phyloP scores from a whole-genome alignment of 2,329 filamentous ascomycete genomes.

The Fusarium sp. region DNA sequence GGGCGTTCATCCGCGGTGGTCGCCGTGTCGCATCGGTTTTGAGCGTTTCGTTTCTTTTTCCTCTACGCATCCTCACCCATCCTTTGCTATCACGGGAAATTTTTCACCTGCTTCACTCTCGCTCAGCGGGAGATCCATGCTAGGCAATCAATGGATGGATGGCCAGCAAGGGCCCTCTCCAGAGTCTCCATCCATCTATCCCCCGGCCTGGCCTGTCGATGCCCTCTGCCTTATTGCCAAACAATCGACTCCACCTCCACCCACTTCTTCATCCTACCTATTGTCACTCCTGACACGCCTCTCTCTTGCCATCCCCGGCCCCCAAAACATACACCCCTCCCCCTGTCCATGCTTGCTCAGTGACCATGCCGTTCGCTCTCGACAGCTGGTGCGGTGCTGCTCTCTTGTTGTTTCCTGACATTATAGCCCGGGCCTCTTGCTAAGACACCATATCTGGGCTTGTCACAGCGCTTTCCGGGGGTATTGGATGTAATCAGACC shows the following conservation, averaged over 20 bases:
- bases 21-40: slow-evolving; percentile 19
- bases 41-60: slow-evolving; percentile 27
- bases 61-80: slow-evolving; percentile 7
- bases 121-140: slow-evolving; percentile 23
- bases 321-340: slow-evolving; percentile 26
- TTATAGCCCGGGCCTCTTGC: slow-evolving; percentile 42
- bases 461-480: slow-evolving; percentile 33
- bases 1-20: slow-evolving; percentile 20
- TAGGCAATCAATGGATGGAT: slow-evolving; percentile 1
- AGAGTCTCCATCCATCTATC: slow-evolving; percentile 30
- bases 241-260: slow-evolving; percentile 39
- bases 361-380: slow-evolving; percentile 31
- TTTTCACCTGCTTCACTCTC: slow-evolving; percentile 7
- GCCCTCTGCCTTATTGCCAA: slow-evolving; percentile 45
- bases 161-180: slow-evolving; percentile 26
- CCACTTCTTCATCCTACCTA: slow-evolving; percentile 28
- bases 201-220: slow-evolving; percentile 41
- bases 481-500: slow-evolving; percentile 41
- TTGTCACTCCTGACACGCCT: slow-evolving; percentile 19
- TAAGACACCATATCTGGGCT: slow-evolving; percentile 32
- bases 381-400: slow-evolving; percentile 33
- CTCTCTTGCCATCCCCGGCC: slow-evolving; percentile 18
- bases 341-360: slow-evolving; percentile 25
- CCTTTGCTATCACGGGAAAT: slow-evolving; percentile 5
- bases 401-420: slow-evolving; percentile 33